Conservation (phyloP, 768 basidiomycete genomes). For the Serendipita sp. region DNA sequence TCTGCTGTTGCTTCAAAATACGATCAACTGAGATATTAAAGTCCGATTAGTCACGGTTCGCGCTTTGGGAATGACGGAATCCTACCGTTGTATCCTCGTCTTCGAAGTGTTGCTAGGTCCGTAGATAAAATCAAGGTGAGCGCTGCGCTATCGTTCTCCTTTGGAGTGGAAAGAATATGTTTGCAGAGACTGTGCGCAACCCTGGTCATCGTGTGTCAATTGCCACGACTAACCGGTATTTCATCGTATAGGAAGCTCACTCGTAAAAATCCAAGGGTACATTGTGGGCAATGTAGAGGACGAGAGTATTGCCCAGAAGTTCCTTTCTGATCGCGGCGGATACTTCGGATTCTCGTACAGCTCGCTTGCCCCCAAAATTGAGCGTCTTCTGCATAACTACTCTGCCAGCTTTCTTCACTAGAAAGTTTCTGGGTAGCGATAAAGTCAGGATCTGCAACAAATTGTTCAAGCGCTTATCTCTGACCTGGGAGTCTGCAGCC, state of each 20-base stretch:
- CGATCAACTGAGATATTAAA: conserved; percentile 50
- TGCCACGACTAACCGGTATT: not conserved
- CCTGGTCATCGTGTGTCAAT: conserved; percentile 24
- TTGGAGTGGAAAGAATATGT: conserved; percentile 57
- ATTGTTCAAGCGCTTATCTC: conserved; percentile 52
- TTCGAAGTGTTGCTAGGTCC: conserved; percentile 60
- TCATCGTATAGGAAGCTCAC: not conserved
- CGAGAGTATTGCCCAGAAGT: conserved; percentile 29
- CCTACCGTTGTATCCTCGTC: conserved; percentile 74
- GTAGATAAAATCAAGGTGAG: conserved; percentile 92
- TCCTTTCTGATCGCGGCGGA: conserved; percentile 78
- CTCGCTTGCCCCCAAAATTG: conserved; percentile 40
- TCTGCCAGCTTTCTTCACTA: not conserved
- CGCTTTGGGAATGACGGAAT: not conserved
- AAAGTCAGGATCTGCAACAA: conserved; percentile 51
- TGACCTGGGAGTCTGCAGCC: conserved; percentile 37
- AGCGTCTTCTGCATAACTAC: not conserved
- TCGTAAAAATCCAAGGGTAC: not conserved
- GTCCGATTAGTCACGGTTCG: not conserved
- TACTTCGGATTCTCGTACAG: conserved; percentile 49
- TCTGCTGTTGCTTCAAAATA: conserved; percentile 71
- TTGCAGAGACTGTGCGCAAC: conserved; percentile 75
- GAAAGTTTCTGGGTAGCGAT: conserved; percentile 38
- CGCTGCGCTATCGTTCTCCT: conserved; percentile 73
- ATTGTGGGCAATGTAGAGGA: conserved; percentile 1